A percentile compares a stretch with the other conserved stretches of the same genome.
These are phyloP conservation scores for Fusarium sublunatum DNA, from an alignment of 2,329 filamentous ascomycete genomes.

Conservation along the genomic window DNA sequence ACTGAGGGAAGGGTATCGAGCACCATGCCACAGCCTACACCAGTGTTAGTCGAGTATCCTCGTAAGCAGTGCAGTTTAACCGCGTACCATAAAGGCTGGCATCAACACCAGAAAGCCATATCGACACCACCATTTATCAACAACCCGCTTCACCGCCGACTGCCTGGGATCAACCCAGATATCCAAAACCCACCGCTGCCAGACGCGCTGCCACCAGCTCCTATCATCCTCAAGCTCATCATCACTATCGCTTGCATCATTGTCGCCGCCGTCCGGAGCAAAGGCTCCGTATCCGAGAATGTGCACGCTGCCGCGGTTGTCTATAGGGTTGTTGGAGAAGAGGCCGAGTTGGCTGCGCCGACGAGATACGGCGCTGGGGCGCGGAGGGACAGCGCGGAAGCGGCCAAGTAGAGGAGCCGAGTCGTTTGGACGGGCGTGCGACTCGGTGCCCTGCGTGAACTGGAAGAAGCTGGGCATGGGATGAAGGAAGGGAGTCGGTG, in stretches of 20 bases:
- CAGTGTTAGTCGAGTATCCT: constrained; percentile 13
- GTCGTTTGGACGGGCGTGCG: constrained; percentile 63
- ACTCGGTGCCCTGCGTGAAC: constrained; percentile 74
- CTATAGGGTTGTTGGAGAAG: constrained; percentile 49
- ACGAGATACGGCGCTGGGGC: constrained; percentile 46
- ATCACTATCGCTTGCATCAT: constrained; percentile 31
- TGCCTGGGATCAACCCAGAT: constrained; percentile 72
- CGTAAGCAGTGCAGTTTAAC: background rate
- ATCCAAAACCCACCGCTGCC: constrained; percentile 58
- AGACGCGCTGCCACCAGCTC: constrained; percentile 50
- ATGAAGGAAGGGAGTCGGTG: constrained; percentile 27
- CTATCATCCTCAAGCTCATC: constrained; percentile 52
- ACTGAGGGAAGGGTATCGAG: constrained; percentile 73
- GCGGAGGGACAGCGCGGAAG: constrained; percentile 70
- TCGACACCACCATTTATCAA: constrained; percentile 72
- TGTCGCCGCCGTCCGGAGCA: constrained; percentile 53
- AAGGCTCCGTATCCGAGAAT: constrained; percentile 65
- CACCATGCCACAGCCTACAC: constrained; percentile 72
- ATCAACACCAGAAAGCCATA: constrained; percentile 70
- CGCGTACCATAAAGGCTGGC: constrained; percentile 68
- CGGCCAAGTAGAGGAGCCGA: constrained; percentile 71
- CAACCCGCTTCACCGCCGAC: constrained; percentile 65
- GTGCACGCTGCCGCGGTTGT: constrained; percentile 64
- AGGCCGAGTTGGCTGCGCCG: constrained; percentile 54
- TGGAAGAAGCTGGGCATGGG: constrained; percentile 73